Percentiles rank a stretch among this genome's conserved stretches.
Evolutionary conservation across 169 alveolate genomes (phyloP).

Genomic region (Plasmodium gaboni): DNA sequence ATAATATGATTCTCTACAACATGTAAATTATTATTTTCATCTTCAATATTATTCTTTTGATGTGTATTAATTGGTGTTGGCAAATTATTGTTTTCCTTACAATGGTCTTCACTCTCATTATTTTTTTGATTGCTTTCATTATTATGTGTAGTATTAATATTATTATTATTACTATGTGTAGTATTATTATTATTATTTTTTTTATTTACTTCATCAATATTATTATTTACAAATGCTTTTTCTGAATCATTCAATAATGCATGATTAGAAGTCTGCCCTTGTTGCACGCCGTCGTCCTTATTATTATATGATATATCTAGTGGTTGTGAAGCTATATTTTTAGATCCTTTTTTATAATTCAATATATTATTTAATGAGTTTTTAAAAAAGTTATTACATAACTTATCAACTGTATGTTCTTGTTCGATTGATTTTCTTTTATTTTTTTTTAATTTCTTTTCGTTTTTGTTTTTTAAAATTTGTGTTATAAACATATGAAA

Average conservation of each 20-base stretch:
- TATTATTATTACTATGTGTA: background rate
- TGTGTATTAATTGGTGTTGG: too few relatives aligned
- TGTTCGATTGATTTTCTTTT: background rate
- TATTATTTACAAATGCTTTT: background rate
- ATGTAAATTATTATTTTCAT: background rate
- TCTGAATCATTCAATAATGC: too few relatives aligned
- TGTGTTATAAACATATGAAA: slow-evolving; percentile 9
- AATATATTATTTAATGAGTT: slow-evolving; percentile 50
- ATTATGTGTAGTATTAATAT: background rate
- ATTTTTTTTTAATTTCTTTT: background rate
- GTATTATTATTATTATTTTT: background rate
- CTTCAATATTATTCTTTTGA: too few relatives aligned
- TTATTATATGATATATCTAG: background rate
- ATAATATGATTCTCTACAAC: background rate
- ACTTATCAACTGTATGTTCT: slow-evolving; percentile 58
- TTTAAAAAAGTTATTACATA: slow-evolving; percentile 69
- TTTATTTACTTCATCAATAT: background rate
- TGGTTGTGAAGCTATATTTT: background rate
- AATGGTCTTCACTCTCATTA: background rate
- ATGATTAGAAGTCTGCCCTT: background rate
- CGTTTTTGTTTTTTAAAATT: slow-evolving; percentile 27
- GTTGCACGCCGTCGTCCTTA: background rate
- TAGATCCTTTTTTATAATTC: slow-evolving; percentile 5
- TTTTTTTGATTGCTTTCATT: background rate
- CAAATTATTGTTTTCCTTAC: background rate